Evolutionary conservation across 805 yeast genomes (phyloP).

Genomic region (Clavispora fructus): DNA sequence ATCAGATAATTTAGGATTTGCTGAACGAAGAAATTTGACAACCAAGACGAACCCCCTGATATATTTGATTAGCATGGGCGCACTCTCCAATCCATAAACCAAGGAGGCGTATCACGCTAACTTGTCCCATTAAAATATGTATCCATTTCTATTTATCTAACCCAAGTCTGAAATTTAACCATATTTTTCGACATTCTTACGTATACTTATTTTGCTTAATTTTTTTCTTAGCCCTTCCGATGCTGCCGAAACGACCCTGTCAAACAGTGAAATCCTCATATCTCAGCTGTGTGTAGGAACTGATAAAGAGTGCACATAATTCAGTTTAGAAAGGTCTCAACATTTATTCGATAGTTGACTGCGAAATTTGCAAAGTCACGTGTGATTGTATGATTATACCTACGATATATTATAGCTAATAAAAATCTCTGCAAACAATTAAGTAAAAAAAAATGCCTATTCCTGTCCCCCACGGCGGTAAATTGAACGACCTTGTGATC

Average conservation of each 20-base stretch:
- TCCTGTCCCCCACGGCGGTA: conserved; percentile 86
- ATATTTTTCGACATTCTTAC: no score
- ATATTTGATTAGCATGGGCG: no score
- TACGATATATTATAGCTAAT: background rate
- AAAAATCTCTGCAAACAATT: background rate
- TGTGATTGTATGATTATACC: conserved; percentile 16
- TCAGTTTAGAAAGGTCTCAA: background rate
- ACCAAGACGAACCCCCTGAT: no score
- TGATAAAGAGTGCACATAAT: background rate
- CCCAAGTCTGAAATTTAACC: no score
- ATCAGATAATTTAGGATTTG: no score
- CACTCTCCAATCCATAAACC: no score
- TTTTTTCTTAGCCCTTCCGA: background rate
- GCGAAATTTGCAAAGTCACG: conserved; percentile 11
- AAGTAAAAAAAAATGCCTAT: conserved; percentile 43
- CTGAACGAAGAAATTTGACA: no score
- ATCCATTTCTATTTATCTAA: no score
- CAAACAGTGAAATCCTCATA: background rate
- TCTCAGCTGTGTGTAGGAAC: background rate
- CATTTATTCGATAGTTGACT: background rate
- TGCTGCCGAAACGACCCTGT: background rate
- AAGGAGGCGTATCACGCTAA: no score
- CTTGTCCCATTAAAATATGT: no score
- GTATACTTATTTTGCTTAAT: no score
- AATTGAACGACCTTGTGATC: conserved; percentile 73